phyloP scores from a whole-genome alignment of 305 asterid genomes.

The Fraxinus baroniana region DNA sequence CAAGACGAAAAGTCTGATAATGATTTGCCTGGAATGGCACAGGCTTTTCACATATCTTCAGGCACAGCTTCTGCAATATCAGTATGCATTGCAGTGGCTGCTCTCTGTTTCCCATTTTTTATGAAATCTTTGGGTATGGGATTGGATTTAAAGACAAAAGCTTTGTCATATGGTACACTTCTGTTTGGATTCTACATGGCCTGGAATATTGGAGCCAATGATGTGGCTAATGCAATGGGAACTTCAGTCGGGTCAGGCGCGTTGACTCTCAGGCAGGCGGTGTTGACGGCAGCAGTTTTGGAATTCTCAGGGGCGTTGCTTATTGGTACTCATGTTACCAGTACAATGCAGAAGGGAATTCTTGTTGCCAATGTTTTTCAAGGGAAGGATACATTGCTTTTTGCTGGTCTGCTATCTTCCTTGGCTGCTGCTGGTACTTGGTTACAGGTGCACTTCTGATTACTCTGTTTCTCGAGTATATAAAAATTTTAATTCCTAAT shows the following conservation, averaged over 20 bases:
- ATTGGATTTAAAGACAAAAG: conserved; percentile 46
- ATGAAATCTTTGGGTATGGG: conserved; percentile 71
- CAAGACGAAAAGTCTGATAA: conserved; percentile 22
- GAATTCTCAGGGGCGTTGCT: conserved; percentile 91
- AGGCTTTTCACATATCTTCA: conserved; percentile 71
- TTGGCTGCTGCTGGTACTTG: conserved; percentile 99
- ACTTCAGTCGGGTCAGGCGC: conserved; percentile 99
- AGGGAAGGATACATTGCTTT: conserved; percentile 82
- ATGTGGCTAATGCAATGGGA: conserved; percentile 98
- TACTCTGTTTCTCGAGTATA: neutral
- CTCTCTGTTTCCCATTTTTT: conserved; percentile 64
- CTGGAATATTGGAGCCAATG: conserved; percentile 96
- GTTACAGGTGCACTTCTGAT: conserved; percentile 62
- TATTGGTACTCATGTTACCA: conserved; percentile 92
- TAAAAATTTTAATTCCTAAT: neutral
- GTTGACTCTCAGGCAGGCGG: conserved; percentile 77
- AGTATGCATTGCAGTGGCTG: conserved; percentile 74
- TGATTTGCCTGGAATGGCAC: conserved; percentile 65
- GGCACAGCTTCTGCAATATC: conserved; percentile 70
- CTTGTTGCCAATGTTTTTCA: conserved; percentile 76
- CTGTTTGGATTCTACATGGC: conserved; percentile 94
- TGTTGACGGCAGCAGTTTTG: conserved; percentile 70
- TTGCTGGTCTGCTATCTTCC: conserved; percentile 80
- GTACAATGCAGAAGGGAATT: conserved; percentile 98
- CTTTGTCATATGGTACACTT: conserved; percentile 63